Conservation (phyloP, 495 filamentous ascomycete species). For the Parathielavia hyrcaniae region DNA sequence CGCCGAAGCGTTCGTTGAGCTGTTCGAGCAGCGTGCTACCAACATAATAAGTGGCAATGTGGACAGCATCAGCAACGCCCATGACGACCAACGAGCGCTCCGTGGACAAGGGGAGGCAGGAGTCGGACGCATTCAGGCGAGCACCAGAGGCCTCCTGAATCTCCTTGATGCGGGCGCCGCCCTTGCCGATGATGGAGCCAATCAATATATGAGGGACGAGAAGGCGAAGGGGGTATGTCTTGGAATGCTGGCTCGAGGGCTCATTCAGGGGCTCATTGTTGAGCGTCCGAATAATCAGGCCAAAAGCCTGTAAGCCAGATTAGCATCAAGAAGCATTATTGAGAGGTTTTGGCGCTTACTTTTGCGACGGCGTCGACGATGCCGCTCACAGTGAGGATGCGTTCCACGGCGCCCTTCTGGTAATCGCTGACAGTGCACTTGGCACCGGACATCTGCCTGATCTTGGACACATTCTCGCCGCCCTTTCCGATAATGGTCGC, state of each 20-base stretch:
- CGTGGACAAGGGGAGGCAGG: slow-evolving; percentile 85
- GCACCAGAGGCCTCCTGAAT: slow-evolving; percentile 97
- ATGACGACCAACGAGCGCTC: slow-evolving; percentile 95
- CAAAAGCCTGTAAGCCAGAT: slow-evolving; percentile 68
- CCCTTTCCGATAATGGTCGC: slow-evolving; percentile 98
- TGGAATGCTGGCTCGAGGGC: slow-evolving; percentile 83
- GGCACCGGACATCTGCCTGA: slow-evolving; percentile 81
- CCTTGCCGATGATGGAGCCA: slow-evolving; percentile 97
- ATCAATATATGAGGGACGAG: slow-evolving; percentile 96
- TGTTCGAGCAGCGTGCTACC: slow-evolving; percentile 94
- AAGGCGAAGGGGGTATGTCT: slow-evolving; percentile 93
- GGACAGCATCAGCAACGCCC: slow-evolving; percentile 87
- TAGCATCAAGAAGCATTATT: background rate
- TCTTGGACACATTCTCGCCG: slow-evolving; percentile 95
- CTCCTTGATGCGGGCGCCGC: slow-evolving; percentile 89
- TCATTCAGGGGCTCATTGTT: slow-evolving; percentile 90
- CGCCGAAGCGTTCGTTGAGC: slow-evolving; percentile 90
- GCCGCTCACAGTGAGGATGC: slow-evolving; percentile 94
- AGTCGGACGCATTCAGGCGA: slow-evolving; percentile 91
- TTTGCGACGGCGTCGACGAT: slow-evolving; percentile 94
- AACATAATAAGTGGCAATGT: slow-evolving; percentile 98
- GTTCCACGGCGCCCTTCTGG: slow-evolving; percentile 89
- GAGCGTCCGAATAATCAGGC: slow-evolving; percentile 92
- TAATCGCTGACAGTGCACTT: slow-evolving; percentile 99
- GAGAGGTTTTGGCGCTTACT: slow-evolving; percentile 44